A percentile compares a stretch with the other conserved stretches of the same genome.
Conservation (phyloP, 1,139 yeast genomes). For the Sugiyamaella castrensis region DNA sequence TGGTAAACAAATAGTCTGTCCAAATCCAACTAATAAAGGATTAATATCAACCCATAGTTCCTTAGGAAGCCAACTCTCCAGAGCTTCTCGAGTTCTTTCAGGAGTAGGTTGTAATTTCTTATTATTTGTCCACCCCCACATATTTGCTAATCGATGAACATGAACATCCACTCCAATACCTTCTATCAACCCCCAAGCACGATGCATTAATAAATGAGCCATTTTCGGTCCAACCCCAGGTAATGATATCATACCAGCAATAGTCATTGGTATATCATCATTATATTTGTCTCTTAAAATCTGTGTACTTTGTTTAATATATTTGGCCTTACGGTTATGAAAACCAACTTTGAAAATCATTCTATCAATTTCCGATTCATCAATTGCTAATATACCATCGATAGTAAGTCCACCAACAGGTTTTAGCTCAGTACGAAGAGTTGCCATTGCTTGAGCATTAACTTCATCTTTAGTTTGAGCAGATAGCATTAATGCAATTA, state of each 20-base stretch:
- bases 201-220: conserved; percentile 79
- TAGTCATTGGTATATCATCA: conserved; percentile 61
- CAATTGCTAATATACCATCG: conserved; percentile 44
- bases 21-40: conserved; percentile 87
- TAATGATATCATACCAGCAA: conserved; percentile 60
- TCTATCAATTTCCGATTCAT: conserved; percentile 57
- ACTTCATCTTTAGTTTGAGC: conserved; percentile 92
- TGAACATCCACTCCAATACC: conserved; percentile 97
- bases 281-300: conserved; percentile 50
- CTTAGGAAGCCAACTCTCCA: conserved; percentile 73
- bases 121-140: conserved; percentile 74
- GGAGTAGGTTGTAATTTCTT: conserved; percentile 48
- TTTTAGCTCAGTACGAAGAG: conserved; percentile 45
- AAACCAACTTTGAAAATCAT: conserved; percentile 83
- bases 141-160: conserved; percentile 72
- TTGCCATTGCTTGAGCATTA: conserved; percentile 68
- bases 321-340: conserved; percentile 73
- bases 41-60: conserved; percentile 80
- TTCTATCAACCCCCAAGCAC: conserved; percentile 67
- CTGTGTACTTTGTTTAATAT: conserved; percentile 59
- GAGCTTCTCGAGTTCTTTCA: conserved; percentile 64
- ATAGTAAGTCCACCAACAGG: conserved; percentile 36
- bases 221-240: conserved; percentile 98
- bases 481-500: conserved; percentile 80
- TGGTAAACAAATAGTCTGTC: conserved; percentile 83